phyloP scores from a whole-genome alignment of 129 eudicot species.

The Escallonia herrerae region DNA sequence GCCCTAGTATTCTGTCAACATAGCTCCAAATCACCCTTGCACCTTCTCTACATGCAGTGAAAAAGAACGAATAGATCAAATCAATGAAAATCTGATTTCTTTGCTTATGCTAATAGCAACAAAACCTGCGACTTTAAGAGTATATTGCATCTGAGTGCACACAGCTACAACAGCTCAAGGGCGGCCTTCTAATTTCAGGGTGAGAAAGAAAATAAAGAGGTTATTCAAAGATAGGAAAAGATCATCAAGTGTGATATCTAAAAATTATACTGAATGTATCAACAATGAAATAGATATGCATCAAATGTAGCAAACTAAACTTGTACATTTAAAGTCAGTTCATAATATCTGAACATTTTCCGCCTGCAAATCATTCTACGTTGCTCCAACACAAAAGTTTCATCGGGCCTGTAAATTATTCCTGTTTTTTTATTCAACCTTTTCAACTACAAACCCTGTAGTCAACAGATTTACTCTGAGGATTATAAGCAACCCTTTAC shows the following conservation, averaged over 20 bases:
- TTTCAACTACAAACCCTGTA: neutral
- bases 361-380: neutral
- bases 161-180: neutral
- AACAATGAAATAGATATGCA: neutral
- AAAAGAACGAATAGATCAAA: neutral
- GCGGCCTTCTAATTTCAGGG: too few relatives aligned
- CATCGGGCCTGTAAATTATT: neutral
- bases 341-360: too few relatives aligned
- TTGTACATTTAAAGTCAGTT: too few relatives aligned
- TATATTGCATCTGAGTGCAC: neutral
- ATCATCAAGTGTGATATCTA: neutral
- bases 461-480: too few relatives aligned
- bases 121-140: too few relatives aligned
- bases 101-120: too few relatives aligned
- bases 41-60: constrained; percentile 74
- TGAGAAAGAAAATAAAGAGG: too few relatives aligned
- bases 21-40: constrained; percentile 96
- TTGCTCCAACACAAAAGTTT: neutral
- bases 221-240: neutral
- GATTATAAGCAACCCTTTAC: too few relatives aligned
- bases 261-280: neutral
- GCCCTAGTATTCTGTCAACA: constrained; percentile 96
- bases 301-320: too few relatives aligned
- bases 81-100: too few relatives aligned
- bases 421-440: neutral